Evolutionary conservation across 768 basidiomycete genomes (phyloP).

Genomic region (Calocera cornea): DNA sequence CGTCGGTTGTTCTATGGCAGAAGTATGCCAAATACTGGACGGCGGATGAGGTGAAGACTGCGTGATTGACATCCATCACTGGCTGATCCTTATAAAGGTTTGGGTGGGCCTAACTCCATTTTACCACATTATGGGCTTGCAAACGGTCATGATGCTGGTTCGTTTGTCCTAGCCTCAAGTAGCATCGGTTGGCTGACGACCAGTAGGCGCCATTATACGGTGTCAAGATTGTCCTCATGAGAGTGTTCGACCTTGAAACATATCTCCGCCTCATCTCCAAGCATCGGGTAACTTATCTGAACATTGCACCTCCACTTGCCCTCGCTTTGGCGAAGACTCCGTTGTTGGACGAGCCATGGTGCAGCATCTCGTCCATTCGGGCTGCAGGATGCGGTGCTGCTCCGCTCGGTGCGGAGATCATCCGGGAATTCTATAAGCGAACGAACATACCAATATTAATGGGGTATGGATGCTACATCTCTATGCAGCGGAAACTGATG

Average conservation of each 20-base stretch:
- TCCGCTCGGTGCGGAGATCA: slow-evolving; percentile 16
- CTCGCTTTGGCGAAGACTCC: slow-evolving; percentile 18
- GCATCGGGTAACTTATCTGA: slow-evolving; percentile 18
- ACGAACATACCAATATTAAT: slow-evolving; percentile 17
- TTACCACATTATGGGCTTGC: slow-evolving; percentile 18
- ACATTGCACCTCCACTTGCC: slow-evolving; percentile 21
- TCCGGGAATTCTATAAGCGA: slow-evolving; percentile 17
- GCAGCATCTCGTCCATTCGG: slow-evolving; percentile 16
- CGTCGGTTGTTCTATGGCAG: slow-evolving; percentile 16
- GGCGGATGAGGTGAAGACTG: slow-evolving; percentile 10
- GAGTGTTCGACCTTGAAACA: slow-evolving; percentile 18
- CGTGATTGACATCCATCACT: neutral
- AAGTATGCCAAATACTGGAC: slow-evolving; percentile 12
- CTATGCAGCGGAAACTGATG: neutral
- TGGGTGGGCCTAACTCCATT: slow-evolving; percentile 18
- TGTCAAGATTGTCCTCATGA: slow-evolving; percentile 15
- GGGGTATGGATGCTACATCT: slow-evolving; percentile 8
- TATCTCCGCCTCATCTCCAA: slow-evolving; percentile 17
- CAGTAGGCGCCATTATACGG: slow-evolving; percentile 11
- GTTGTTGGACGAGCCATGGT: slow-evolving; percentile 11
- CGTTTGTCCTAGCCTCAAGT: neutral
- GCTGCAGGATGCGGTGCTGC: slow-evolving; percentile 19
- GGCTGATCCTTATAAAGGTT: neutral
- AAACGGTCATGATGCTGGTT: slow-evolving; percentile 16
- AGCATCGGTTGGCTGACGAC: neutral